Evolutionary conservation across 192 early-diverging fungal genomes (phyloP).

Genomic region (Podila epicladia): DNA sequence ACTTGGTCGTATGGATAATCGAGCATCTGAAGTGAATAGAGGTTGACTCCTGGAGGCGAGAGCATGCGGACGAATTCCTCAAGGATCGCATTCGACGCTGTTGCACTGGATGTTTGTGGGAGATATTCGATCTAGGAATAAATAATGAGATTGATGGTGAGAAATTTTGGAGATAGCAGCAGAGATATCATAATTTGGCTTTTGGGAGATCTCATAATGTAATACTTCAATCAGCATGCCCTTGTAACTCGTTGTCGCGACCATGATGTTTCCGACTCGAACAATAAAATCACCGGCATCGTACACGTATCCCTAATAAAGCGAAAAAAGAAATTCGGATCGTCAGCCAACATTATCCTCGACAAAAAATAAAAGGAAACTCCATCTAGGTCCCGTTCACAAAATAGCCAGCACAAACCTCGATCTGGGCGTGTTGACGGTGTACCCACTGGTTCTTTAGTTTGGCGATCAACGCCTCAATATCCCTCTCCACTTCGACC

Average conservation of each 20-base stretch:
- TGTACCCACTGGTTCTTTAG: slow-evolving; percentile 63
- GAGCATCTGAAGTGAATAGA: slow-evolving; percentile 54
- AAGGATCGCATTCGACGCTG: slow-evolving; percentile 52
- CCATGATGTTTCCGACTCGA: slow-evolving; percentile 61
- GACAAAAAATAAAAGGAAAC: too few species aligned
- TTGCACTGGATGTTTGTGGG: slow-evolving; percentile 57
- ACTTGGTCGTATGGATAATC: slow-evolving; percentile 64
- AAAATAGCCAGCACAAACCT: slow-evolving; percentile 25
- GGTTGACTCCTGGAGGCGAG: slow-evolving; percentile 56
- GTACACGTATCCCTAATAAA: slow-evolving; percentile 54
- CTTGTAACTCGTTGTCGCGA: slow-evolving; percentile 62
- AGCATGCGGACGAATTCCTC: slow-evolving; percentile 60
- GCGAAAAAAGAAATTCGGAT: neutral
- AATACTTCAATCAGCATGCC: slow-evolving; percentile 63
- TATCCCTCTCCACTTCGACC: slow-evolving; percentile 61
- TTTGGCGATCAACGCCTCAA: slow-evolving; percentile 57
- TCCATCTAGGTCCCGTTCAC: neutral
- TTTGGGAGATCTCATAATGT: neutral
- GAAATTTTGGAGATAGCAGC: too few species aligned
- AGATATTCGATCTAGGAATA: slow-evolving; percentile 59
- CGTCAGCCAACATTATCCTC: too few species aligned
- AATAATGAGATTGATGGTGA: neutral
- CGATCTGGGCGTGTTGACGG: slow-evolving; percentile 59
- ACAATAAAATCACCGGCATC: slow-evolving; percentile 65
- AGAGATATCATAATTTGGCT: neutral